Base-by-base conservation (phyloP, 768 basidiomycete species). In the Mycena olivaceomarginata region DNA sequence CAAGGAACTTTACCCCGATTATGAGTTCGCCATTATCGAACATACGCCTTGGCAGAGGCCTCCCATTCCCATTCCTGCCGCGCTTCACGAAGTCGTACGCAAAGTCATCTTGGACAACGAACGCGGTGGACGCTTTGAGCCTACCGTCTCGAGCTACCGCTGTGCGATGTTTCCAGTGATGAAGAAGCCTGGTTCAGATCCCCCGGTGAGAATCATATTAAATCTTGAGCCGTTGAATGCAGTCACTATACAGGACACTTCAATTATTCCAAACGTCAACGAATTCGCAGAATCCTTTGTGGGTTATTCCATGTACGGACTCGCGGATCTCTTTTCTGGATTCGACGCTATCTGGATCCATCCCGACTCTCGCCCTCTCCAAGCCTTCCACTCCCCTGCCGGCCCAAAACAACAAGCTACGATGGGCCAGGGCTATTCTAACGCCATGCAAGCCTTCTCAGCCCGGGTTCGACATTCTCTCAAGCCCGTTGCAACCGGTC, bases 161-260 rank as follows among this genome's bases (percentile, higher is more conserved):
- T 81, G 72, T 0, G 46, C 81, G 8, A 68, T 82, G 67, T 84
- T 83, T 48, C 51, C 81, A 1, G 83, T 86, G 0, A 43, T 67
- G 6, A 87, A 83, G 77, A 82, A 82, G 46, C 81, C 83, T 1
- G 79, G 82, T 2, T 81, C 82, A 1, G n/a, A 48, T 37, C 65
- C 71, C 11, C 71, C 72, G 0, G 77, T 89, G 0, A 76, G 85
- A 0, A 41, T 88, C 0, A 82, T 89, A 0, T 78, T 84, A 37
- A 82, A 83, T 65, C 77, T 87, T 0, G 82, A 86, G 74, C 81
- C 81, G 0, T 81, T 88, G 1, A 88, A 88, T 73, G 80, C 77
- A 2, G 82, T 86, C 0, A 82, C 83, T 1, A 82, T 86, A 12
- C 78, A 75, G 43, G 81, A 85, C 43, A 60, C 85, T 1, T 76